phyloP scores from a whole-genome alignment of 2,329 filamentous ascomycete genomes.

The Diaporthe velutina region DNA sequence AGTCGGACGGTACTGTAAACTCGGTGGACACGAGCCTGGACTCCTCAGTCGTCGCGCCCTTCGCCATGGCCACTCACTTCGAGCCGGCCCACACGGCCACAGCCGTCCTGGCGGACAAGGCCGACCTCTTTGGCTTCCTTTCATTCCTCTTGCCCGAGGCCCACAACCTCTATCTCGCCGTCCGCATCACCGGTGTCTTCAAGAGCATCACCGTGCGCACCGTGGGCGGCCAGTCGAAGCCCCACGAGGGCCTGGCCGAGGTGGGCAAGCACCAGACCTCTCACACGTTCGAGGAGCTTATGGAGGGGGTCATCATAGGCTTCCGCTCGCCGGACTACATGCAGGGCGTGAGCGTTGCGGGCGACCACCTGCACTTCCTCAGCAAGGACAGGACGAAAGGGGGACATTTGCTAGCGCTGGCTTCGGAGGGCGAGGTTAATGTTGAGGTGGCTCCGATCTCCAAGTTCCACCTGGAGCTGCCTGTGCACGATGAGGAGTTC shows the following conservation, averaged over 20 bases:
- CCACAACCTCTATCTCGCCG: slow-evolving; percentile 48
- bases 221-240: slow-evolving; percentile 47
- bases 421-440: slow-evolving; percentile 48
- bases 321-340: slow-evolving; percentile 50
- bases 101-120: slow-evolving; percentile 46
- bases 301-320: slow-evolving; percentile 48
- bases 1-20: slow-evolving; percentile 48
- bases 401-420: slow-evolving; percentile 49
- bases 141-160: slow-evolving; percentile 43
- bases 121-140: slow-evolving; percentile 45
- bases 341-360: slow-evolving; percentile 51
- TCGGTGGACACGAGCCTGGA: slow-evolving; percentile 42
- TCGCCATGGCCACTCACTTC: slow-evolving; percentile 51
- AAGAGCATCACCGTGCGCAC: slow-evolving; percentile 48
- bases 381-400: slow-evolving; percentile 47
- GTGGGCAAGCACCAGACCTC: slow-evolving; percentile 47
- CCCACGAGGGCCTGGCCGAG: slow-evolving; percentile 46
- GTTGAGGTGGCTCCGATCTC: slow-evolving; percentile 47
- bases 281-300: slow-evolving; percentile 45
- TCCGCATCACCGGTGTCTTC: slow-evolving; percentile 49
- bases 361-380: slow-evolving; percentile 53
- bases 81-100: slow-evolving; percentile 41
- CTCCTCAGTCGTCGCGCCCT: slow-evolving; percentile 47
- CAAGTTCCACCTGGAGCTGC: slow-evolving; percentile 49
- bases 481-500: slow-evolving; percentile 50